Base-by-base conservation (phyloP, 306 rosid genomes). In the Morella rubra region DNA sequence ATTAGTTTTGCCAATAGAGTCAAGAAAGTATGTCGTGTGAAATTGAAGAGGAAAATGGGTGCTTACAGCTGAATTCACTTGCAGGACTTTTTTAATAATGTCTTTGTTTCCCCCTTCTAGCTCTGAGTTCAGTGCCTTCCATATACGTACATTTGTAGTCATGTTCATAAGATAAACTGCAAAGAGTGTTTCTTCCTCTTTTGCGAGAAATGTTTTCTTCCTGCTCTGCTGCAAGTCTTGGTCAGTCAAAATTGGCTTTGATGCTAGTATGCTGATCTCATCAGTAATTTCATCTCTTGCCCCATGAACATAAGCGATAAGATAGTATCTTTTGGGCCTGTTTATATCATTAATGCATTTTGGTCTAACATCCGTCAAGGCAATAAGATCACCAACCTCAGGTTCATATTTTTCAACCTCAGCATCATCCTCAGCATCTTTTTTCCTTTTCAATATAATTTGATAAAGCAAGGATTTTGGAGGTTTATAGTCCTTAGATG, bases 81-180 rank as follows among this genome's bases (percentile, higher is more conserved):
- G 77, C 51, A 85, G 68, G 22, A 79, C 53, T 41, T 47, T 46
- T 9, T 42, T 24, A 40, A 79, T 73, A n/a, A 85, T 54, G 19
- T 46, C 19, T n/a, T 41, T 65, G 20, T 85, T 85, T 9, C 27
- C 56, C 9, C 41, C 61, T 12, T 72, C 16, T 4, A 40, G 51
- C 44, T 62, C 44, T 5, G 62, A 5, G 32, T 76, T 44, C 50
- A 81, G 54, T 3, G 88, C 74, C 12, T 20, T 60, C 84, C 79
- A 81, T 46, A 79, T 71, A 6, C 82, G 72, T 15, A 73, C 8
- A 76, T 76, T 76, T 52, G 88, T 81, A 14, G 69, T 76, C 84
- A 85, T 20, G 58, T 73, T 79, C 37, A 51, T 82, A 16, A 85
- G 41, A 58, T 46, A 13, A 53, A 85, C 75, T 58, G 80, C 84